A percentile compares a stretch with the other conserved stretches of the same genome.
Conservation (phyloP, 2,329 filamentous ascomycete species). For the Beauveria scarabaeidicola region DNA sequence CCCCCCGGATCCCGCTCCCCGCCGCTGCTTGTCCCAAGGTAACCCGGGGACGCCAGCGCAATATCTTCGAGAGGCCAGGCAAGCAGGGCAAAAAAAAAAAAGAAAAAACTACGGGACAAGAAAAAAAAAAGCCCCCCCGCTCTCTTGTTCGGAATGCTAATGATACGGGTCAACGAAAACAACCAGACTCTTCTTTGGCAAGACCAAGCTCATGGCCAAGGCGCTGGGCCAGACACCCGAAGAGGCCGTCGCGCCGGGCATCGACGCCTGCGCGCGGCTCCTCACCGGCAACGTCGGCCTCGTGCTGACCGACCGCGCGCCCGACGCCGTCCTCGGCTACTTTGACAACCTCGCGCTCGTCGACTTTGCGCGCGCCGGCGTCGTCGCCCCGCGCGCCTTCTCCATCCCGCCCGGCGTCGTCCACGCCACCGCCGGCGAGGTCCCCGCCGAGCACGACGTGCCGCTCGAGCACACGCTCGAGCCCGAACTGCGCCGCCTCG, state of each 20-base stretch:
- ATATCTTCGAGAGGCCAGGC: no score
- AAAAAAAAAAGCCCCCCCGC: not conserved
- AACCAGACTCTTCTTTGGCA: constrained; percentile 80
- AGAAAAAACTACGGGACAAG: not conserved
- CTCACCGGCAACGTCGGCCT: constrained; percentile 80
- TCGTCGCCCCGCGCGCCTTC: constrained; percentile 64
- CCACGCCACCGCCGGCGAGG: constrained; percentile 70
- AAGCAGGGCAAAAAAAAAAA: not conserved
- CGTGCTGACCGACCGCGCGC: constrained; percentile 75
- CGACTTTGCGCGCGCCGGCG: constrained; percentile 88
- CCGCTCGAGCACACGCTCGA: constrained; percentile 82
- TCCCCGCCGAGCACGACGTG: constrained; percentile 73
- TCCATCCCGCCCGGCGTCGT: constrained; percentile 76
- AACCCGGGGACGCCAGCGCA: no score
- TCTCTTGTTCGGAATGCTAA: no score
- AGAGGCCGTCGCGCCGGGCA: constrained; percentile 72
- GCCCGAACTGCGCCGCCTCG: constrained; percentile 80
- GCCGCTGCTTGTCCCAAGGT: not conserved
- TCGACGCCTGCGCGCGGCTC: constrained; percentile 60
- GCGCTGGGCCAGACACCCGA: constrained; percentile 73
- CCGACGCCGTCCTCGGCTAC: constrained; percentile 58
- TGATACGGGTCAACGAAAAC: not conserved
- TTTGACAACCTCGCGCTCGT: constrained; percentile 64
- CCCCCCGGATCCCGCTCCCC: not conserved
- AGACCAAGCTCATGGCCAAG: constrained; percentile 98